Evolutionary conservation across 1,139 yeast species (phyloP).

Genomic region (Magnusiomyces tetraspermus): DNA sequence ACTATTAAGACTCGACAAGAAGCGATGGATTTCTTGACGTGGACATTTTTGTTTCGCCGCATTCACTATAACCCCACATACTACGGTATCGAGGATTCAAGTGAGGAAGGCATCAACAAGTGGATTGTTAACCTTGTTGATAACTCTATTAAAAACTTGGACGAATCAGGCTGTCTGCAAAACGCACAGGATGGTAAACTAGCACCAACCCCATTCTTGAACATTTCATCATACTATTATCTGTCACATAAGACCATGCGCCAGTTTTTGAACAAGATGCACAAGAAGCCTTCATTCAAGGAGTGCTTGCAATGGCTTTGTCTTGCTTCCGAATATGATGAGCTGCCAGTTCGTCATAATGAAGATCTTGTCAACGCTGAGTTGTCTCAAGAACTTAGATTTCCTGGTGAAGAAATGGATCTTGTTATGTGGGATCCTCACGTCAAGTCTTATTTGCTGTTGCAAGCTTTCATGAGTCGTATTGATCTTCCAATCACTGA

Average conservation of each 20-base stretch:
- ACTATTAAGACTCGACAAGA: slow-evolving; percentile 74
- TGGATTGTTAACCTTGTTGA: slow-evolving; percentile 72
- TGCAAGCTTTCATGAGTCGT: slow-evolving; percentile 81
- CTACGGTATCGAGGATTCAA: slow-evolving; percentile 72
- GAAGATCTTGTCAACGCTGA: slow-evolving; percentile 90
- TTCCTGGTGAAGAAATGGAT: slow-evolving; percentile 45
- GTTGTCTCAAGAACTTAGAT: slow-evolving; percentile 72
- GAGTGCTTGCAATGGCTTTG: slow-evolving; percentile 66
- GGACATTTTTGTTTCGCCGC: slow-evolving; percentile 91
- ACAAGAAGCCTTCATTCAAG: slow-evolving; percentile 46
- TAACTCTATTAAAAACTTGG: slow-evolving; percentile 54
- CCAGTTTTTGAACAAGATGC: slow-evolving; percentile 47
- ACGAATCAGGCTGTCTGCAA: slow-evolving; percentile 62
- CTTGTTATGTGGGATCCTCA: slow-evolving; percentile 91
- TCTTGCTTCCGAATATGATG: slow-evolving; percentile 83
- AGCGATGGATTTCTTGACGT: slow-evolving; percentile 84
- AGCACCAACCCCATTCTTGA: slow-evolving; percentile 69
- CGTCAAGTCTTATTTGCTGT: slow-evolving; percentile 72
- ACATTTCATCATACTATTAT: slow-evolving; percentile 85
- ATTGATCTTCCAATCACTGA: slow-evolving; percentile 89
- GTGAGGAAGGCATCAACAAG: slow-evolving; percentile 44
- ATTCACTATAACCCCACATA: slow-evolving; percentile 94
- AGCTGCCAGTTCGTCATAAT: slow-evolving; percentile 87
- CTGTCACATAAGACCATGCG: slow-evolving; percentile 86
- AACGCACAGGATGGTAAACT: slow-evolving; percentile 41